These are phyloP conservation scores for Fusarium veterinarium DNA, from an alignment of 2,329 filamentous ascomycete species.

Conservation along the genomic window DNA sequence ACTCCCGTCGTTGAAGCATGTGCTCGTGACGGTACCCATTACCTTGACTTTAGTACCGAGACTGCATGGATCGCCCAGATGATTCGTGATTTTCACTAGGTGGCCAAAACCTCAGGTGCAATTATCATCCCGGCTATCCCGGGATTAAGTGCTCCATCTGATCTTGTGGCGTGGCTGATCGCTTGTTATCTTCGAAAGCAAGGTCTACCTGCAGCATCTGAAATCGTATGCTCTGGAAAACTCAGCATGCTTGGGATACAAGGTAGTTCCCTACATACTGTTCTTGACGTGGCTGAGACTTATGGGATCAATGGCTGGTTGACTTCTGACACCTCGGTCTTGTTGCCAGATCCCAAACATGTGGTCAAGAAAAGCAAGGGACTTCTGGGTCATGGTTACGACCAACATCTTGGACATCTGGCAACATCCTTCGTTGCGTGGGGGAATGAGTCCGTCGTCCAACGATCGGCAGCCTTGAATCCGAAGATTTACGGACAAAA, in stretches of 20 bases:
- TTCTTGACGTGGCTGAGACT: background rate
- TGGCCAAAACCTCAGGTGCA: background rate
- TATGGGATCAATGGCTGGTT: background rate
- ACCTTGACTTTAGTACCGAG: conserved; percentile 2
- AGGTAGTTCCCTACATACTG: background rate
- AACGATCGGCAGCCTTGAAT: background rate
- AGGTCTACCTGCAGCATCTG: background rate
- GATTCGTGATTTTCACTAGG: background rate
- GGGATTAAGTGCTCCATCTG: conserved; percentile 1
- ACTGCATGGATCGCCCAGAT: background rate
- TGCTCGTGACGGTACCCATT: background rate
- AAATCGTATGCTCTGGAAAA: background rate
- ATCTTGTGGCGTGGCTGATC: conserved; percentile 1
- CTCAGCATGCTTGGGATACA: conserved; percentile 3
- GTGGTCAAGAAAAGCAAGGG: background rate
- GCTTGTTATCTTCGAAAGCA: background rate
- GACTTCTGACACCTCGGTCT: background rate
- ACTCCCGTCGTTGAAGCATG: background rate
- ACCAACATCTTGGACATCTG: background rate
- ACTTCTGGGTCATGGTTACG: background rate
- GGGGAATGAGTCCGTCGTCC: background rate
- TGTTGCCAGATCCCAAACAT: background rate
- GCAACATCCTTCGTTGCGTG: background rate
- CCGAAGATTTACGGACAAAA: background rate
- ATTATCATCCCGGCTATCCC: background rate